Evolutionary conservation across 148 eudicot genomes (phyloP).

Genomic region (Rhododendron simsii): DNA sequence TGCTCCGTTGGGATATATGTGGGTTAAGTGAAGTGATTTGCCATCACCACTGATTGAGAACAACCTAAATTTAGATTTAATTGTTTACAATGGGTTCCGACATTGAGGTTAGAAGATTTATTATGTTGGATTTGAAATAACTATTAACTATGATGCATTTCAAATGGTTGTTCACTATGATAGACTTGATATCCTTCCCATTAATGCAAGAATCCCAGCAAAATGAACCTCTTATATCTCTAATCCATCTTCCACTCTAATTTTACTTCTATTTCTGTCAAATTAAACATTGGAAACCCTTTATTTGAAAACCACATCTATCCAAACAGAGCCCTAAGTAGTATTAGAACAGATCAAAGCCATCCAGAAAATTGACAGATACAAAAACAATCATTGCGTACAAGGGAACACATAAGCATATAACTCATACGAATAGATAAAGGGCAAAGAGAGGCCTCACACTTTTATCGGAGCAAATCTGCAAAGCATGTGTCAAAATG

Average conservation of each 20-base stretch:
- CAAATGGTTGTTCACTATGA: background rate
- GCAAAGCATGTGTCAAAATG: conserved; percentile 46
- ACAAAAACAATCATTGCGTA: background rate
- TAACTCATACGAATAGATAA: background rate
- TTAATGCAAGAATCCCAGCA: background rate
- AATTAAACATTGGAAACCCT: background rate
- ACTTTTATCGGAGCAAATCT: conserved; percentile 54
- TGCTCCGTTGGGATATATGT: background rate
- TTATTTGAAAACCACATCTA: background rate
- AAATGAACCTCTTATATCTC: background rate
- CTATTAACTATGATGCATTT: background rate
- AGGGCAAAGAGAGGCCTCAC: conserved; percentile 23
- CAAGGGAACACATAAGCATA: background rate
- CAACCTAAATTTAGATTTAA: background rate
- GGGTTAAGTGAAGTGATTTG: background rate
- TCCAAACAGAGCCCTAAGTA: background rate
- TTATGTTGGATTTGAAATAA: background rate
- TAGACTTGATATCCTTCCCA: background rate
- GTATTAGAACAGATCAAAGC: background rate
- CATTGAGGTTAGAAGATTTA: background rate
- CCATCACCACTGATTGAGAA: background rate
- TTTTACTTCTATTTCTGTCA: background rate
- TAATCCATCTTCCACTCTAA: background rate
- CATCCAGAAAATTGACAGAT: background rate
- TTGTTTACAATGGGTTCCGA: background rate